A percentile compares a stretch with the other conserved stretches of the same genome.
phyloP scores from a whole-genome alignment of 176 grass and related monocot species.

The Carex cristatella region DNA sequence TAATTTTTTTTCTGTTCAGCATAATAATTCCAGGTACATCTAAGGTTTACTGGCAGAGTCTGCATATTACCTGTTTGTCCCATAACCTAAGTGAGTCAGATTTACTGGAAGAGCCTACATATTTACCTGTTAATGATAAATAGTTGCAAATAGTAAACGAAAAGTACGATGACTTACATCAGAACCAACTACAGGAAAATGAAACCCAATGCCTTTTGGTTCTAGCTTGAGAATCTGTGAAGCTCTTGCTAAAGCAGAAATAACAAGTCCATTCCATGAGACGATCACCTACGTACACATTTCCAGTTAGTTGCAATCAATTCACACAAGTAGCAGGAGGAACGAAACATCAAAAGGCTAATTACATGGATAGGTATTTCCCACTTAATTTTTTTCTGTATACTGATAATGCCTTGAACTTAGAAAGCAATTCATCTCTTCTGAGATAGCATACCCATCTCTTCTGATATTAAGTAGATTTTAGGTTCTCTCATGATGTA shows the following conservation, averaged over 20 bases:
- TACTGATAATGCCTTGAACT: background rate
- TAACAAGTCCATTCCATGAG: conserved; percentile 89
- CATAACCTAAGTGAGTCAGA: background rate
- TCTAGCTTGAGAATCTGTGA: conserved; percentile 69
- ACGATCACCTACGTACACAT: conserved; percentile 71
- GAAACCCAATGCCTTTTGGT: conserved; percentile 33
- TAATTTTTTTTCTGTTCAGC: background rate
- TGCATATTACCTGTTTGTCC: background rate
- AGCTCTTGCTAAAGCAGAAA: conserved; percentile 90
- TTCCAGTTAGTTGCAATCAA: background rate
- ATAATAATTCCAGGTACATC: background rate
- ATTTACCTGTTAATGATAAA: background rate
- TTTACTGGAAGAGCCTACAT: background rate
- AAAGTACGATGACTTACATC: conserved; percentile 39
- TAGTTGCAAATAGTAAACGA: background rate
- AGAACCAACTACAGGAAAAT: conserved; percentile 63
- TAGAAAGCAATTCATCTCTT: background rate
- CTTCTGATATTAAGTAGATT: background rate
- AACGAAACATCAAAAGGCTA: background rate
- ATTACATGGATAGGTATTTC: background rate
- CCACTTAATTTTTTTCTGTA: background rate
- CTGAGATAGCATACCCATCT: background rate
- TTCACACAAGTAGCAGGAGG: conserved; percentile 10
- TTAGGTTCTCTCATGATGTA: background rate
- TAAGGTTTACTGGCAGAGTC: background rate